A percentile compares a stretch with the other conserved stretches of the same genome.
These are phyloP conservation scores for Brassica balearica DNA, from an alignment of 441 rosid species.

Conservation along the genomic window DNA sequence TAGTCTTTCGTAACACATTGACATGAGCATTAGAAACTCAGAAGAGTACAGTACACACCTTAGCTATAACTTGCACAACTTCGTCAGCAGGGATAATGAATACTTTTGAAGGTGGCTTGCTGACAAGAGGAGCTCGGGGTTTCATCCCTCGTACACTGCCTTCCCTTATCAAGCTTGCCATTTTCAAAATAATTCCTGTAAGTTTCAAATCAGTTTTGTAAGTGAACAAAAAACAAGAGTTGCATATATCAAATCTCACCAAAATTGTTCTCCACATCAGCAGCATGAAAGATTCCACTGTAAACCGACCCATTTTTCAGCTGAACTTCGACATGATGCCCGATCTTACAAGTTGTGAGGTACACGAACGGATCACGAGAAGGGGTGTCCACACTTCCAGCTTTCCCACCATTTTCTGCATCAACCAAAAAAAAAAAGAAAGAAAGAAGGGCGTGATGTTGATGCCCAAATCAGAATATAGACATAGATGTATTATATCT, in stretches of 20 bases:
- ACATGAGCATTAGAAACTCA: conserved; percentile 19
- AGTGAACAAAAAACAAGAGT: neutral
- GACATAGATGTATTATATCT: conserved; percentile 2
- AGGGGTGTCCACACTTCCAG: conserved; percentile 59
- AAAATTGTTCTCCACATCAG: conserved; percentile 73
- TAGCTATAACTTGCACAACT: conserved; percentile 87
- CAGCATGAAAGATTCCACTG: conserved; percentile 79
- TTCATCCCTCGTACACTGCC: conserved; percentile 62
- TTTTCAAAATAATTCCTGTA: conserved; percentile 85
- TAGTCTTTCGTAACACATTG: conserved; percentile 14
- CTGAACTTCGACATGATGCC: conserved; percentile 88
- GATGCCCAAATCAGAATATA: conserved; percentile 6
- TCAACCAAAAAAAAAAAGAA: conserved; percentile 23
- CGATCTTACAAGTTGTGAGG: conserved; percentile 68
- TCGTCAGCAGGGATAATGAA: conserved; percentile 78
- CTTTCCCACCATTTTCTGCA: conserved; percentile 48
- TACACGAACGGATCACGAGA: conserved; percentile 67
- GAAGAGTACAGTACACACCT: conserved; percentile 54
- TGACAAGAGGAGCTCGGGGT: conserved; percentile 53
- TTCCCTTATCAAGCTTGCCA: conserved; percentile 81
- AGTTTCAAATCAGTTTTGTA: conserved; percentile 35
- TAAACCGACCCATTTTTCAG: conserved; percentile 82
- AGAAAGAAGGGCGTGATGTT: conserved; percentile 16
- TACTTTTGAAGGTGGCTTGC: conserved; percentile 72
- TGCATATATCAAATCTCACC: conserved; percentile 48